phyloP scores from a whole-genome alignment of 495 filamentous ascomycete species.

The Podospora tetraspora region DNA sequence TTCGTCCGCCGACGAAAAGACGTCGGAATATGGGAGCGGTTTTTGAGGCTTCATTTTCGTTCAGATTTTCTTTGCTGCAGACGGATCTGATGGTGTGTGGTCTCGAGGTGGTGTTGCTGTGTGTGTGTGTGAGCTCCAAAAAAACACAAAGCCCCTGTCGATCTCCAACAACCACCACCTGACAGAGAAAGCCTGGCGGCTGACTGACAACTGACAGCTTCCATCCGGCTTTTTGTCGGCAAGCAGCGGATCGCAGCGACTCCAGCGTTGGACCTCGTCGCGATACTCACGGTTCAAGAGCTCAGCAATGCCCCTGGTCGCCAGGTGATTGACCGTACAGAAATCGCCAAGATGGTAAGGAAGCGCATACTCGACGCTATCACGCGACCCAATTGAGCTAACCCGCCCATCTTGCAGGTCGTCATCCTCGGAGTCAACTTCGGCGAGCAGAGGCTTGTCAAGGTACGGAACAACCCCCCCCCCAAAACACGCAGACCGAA shows the following conservation, averaged over 20 bases:
- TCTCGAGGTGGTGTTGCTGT: not conserved
- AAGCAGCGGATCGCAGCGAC: not conserved
- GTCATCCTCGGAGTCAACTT: slow-evolving; percentile 84
- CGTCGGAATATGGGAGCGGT: slow-evolving; percentile 42
- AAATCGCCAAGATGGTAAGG: slow-evolving; percentile 30
- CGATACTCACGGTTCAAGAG: not conserved
- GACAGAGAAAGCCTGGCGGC: not conserved
- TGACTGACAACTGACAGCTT: not conserved
- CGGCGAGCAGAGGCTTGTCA: slow-evolving; percentile 72
- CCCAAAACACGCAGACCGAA: slow-evolving; percentile 2
- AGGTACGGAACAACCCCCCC: slow-evolving; percentile 48
- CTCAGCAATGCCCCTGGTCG: slow-evolving; percentile 14
- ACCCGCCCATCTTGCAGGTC: slow-evolving; percentile 47
- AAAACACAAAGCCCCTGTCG: not conserved
- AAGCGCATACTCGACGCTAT: not conserved
- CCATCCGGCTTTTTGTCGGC: not conserved
- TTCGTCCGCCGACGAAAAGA: slow-evolving; percentile 48
- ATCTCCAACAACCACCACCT: not conserved
- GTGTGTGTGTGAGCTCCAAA: not conserved
- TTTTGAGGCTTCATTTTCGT: slow-evolving; percentile 34
- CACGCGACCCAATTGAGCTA: not conserved
- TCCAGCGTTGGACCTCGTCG: slow-evolving; percentile 1
- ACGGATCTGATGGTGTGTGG: not conserved
- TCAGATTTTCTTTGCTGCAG: not conserved
- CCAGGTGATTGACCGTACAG: slow-evolving; percentile 16